These are phyloP conservation scores for Diospyros kaki DNA, from an alignment of 148 eudicot species.

Conservation along the genomic window DNA sequence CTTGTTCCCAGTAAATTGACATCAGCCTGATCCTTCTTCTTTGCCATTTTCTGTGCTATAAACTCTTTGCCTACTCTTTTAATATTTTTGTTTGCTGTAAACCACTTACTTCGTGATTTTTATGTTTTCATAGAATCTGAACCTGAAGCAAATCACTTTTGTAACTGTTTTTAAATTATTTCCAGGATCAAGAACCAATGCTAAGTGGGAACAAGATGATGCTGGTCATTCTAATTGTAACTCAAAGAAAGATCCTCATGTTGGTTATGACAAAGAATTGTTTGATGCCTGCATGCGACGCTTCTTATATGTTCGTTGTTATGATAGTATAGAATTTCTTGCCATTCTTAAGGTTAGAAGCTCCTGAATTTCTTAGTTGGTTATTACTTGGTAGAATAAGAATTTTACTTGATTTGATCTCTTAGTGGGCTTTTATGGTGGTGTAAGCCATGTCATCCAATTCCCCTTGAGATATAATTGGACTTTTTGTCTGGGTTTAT, in stretches of 20 bases:
- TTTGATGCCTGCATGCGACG: conserved; percentile 70
- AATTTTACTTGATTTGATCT: not conserved
- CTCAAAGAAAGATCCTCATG: conserved; percentile 12
- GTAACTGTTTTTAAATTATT: not conserved
- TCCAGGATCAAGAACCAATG: conserved; percentile 28
- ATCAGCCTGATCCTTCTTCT: not conserved
- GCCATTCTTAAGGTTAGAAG: conserved; percentile 71
- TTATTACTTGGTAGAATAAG: conserved; percentile 3
- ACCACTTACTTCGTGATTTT: not conserved
- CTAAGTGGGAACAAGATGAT: conserved; percentile 20
- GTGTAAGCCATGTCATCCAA: not conserved
- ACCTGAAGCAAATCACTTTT: not conserved
- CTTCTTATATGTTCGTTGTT: conserved; percentile 73
- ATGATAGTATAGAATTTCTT: conserved; percentile 76
- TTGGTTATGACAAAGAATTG: conserved; percentile 46
- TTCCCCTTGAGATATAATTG: not conserved
- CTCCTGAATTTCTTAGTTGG: not conserved
- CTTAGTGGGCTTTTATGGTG: not conserved
- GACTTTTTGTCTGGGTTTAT: not conserved
- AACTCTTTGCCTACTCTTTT: not conserved
- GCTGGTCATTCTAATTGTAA: conserved; percentile 17
- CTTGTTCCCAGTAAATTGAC: not conserved
- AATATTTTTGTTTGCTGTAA: not conserved
- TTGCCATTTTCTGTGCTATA: not conserved
- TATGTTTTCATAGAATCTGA: not conserved